phyloP scores from a whole-genome alignment of 768 basidiomycete genomes.

The Phaffia tasmanica region DNA sequence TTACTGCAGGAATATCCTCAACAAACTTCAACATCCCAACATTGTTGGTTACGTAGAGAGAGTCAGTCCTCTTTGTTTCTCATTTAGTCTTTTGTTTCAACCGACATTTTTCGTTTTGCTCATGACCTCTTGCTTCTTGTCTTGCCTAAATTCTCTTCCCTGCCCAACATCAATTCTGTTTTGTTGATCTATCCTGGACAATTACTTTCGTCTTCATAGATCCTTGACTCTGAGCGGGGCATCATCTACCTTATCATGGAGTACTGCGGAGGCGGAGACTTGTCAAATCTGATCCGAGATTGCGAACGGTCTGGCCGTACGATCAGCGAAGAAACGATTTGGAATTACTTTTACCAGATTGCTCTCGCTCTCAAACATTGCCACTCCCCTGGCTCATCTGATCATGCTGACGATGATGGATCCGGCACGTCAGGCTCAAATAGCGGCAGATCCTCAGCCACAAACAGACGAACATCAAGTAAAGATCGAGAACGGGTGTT shows the following conservation, averaged over 20 bases:
- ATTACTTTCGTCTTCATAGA: slow-evolving; percentile 30
- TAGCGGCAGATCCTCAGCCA: slow-evolving; percentile 1
- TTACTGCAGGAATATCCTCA: slow-evolving; percentile 71
- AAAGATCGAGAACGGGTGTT: slow-evolving; percentile 47
- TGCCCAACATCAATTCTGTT: not conserved
- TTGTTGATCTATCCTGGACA: not conserved
- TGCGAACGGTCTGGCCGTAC: slow-evolving; percentile 45
- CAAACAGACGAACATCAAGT: slow-evolving; percentile 25
- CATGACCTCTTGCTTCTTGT: slow-evolving; percentile 25
- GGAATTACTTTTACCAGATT: slow-evolving; percentile 93
- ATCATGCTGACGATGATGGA: slow-evolving; percentile 30
- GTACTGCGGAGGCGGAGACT: slow-evolving; percentile 93
- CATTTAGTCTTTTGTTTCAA: not conserved
- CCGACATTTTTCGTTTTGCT: slow-evolving; percentile 18
- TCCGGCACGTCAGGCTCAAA: slow-evolving; percentile 15
- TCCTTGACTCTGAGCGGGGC: slow-evolving; percentile 79
- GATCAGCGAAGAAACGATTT: slow-evolving; percentile 83
- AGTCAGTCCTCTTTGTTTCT: slow-evolving; percentile 30
- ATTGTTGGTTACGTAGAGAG: slow-evolving; percentile 94
- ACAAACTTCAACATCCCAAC: slow-evolving; percentile 86
- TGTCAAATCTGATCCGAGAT: slow-evolving; percentile 69
- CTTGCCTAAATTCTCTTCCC: not conserved
- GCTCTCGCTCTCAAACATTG: slow-evolving; percentile 81
- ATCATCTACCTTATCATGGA: slow-evolving; percentile 98
- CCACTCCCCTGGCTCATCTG: slow-evolving; percentile 55